Base-by-base conservation (phyloP, 2,329 filamentous ascomycete genomes). In the Cadophora luteo-olivacea region DNA sequence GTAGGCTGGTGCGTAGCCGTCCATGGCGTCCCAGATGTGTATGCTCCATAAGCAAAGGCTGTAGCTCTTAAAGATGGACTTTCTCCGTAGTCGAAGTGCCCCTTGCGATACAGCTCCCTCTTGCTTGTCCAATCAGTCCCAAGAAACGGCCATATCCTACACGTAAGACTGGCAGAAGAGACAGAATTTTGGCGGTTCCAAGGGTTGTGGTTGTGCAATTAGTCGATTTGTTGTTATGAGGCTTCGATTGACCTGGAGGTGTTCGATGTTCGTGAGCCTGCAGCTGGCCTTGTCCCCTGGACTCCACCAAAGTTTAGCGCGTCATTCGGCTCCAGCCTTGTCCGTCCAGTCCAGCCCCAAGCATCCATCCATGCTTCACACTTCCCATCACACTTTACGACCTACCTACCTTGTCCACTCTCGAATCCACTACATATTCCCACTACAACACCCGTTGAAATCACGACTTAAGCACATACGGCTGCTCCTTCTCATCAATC, bases 1-100 rank as follows among this genome's bases (percentile, higher is more conserved):
- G 82, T 94, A 97, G 80, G 91, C 91, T 68, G 82, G 79, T 65
- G 92, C 91, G 81, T 93, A 95, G 75, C 87, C 92, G 80, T 96
- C 91, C 92, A 96, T 96, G 49, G 68, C 70, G 16, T 29, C 29
- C n/a, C 22, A n/a, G 67, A 68, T 69, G 66, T 69, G 48, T 68
- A 71, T 64, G 45, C 74, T 77, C 75, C 76, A 77, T 77, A 75
- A 69, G 73, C 72, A 72, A 48, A 62, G 55, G 38, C 36, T 25
- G 24, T 60, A 33, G 14, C 32, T 61, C 45, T 29, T 3, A n/a
- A 12, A 8, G 25, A 54, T 25, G 52, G 4, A n/a, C 32, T 54
- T 24, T 49, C 7, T 38, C n/a, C 19, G 11, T 64, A 22, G 52
- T 54, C 12, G 38, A 45, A 16, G 38, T 49, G 9, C 7, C 25